Conservation (phyloP, 1,139 yeast species). For the Pichia sp. region DNA sequence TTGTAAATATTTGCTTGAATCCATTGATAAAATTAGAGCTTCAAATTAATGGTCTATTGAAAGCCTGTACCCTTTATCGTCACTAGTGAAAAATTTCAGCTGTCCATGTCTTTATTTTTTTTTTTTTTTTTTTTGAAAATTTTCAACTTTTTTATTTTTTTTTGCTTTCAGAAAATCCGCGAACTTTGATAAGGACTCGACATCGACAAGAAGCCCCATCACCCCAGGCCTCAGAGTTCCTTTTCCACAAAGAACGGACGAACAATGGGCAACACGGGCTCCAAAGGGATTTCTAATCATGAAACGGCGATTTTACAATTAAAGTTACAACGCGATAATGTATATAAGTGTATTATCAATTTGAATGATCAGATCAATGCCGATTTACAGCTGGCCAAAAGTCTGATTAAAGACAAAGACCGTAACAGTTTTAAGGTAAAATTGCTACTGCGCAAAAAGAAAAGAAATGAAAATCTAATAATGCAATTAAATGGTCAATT, state of each 20-base stretch:
- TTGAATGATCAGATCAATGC: conserved; percentile 47
- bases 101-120: no score
- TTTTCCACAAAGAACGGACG: no score
- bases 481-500: conserved; percentile 69
- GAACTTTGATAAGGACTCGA: no score
- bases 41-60: no score
- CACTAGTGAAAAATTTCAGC: no score
- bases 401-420: conserved; percentile 40
- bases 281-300: conserved; percentile 56
- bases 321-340: conserved; percentile 80
- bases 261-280: conserved; percentile 3
- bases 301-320: conserved; percentile 81
- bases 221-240: no score
- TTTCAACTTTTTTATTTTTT: no score
- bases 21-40: conserved; percentile 36
- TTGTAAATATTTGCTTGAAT: conserved; percentile 62
- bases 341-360: conserved; percentile 64
- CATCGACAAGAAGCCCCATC: no score
- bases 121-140: no score
- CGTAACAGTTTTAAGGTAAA: conserved; percentile 38
- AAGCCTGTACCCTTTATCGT: no score
- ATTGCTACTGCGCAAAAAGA: conserved; percentile 64
- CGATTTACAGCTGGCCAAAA: conserved; percentile 51
- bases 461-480: conserved; percentile 69
- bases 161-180: no score